These are phyloP conservation scores for Penicillium ochrochloron DNA, from an alignment of 495 filamentous ascomycete genomes.

Conservation along the genomic window DNA sequence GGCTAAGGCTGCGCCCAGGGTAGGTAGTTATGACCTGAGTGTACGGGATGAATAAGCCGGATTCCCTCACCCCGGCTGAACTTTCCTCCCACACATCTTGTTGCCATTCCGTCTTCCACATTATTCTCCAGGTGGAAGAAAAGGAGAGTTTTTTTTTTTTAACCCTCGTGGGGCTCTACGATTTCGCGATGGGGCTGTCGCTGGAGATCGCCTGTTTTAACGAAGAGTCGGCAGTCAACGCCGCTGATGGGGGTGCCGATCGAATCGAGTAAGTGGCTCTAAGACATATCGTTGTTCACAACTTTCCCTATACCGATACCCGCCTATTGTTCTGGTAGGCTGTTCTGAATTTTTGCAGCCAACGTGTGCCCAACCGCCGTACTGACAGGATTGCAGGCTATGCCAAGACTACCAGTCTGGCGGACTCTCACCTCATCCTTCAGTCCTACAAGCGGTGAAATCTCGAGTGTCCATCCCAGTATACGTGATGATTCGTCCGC, in stretches of 20 bases:
- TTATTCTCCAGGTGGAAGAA: no score
- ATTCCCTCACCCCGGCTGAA: no score
- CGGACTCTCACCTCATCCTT: conserved; percentile 29
- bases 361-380: not conserved
- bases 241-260: conserved; percentile 46
- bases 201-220: conserved; percentile 59
- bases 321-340: not conserved
- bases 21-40: no score
- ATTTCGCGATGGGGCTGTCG: conserved; percentile 14
- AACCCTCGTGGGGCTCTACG: no score
- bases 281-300: not conserved
- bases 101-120: no score
- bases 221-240: conserved; percentile 43
- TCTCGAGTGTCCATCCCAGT: conserved; percentile 44
- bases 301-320: not conserved
- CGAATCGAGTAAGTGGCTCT: conserved; percentile 49
- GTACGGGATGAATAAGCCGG: no score
- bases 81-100: no score
- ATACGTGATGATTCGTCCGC: conserved; percentile 57
- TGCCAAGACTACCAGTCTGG: conserved; percentile 41
- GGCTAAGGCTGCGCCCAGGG: no score
- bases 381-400: conserved; percentile 23
- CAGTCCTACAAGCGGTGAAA: conserved; percentile 26
- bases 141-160: no score
- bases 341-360: not conserved